phyloP scores from a whole-genome alignment of 768 basidiomycete species.

The Podaxis rugospora region DNA sequence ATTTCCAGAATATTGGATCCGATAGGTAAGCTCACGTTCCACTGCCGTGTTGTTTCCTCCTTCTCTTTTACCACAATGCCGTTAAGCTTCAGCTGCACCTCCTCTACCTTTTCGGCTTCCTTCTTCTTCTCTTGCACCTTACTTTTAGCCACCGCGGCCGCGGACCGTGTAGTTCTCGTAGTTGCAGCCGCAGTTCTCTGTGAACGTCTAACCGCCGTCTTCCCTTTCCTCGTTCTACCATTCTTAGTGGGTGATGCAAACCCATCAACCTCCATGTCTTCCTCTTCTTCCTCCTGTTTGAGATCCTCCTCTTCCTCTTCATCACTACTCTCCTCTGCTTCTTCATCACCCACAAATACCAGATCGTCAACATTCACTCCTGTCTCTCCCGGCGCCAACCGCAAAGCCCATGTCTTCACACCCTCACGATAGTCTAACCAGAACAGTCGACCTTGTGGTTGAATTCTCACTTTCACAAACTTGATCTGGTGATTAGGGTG shows the following conservation, averaged over 20 bases:
- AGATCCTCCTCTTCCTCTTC: slow-evolving; percentile 41
- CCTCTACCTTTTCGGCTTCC: slow-evolving; percentile 45
- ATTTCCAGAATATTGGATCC: slow-evolving; percentile 68
- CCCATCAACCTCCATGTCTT: slow-evolving; percentile 40
- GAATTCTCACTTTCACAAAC: slow-evolving; percentile 47
- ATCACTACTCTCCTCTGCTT: slow-evolving; percentile 53
- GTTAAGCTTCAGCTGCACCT: slow-evolving; percentile 63
- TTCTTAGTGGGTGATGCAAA: slow-evolving; percentile 35
- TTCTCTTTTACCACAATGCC: slow-evolving; percentile 44
- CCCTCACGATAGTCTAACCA: slow-evolving; percentile 63
- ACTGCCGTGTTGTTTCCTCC: slow-evolving; percentile 43
- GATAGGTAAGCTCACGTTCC: slow-evolving; percentile 56
- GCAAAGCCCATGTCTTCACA: slow-evolving; percentile 70
- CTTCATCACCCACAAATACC: slow-evolving; percentile 50
- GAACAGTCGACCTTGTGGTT: slow-evolving; percentile 56
- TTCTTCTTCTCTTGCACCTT: slow-evolving; percentile 27
- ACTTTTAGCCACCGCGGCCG: slow-evolving; percentile 24
- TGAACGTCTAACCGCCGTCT: slow-evolving; percentile 28
- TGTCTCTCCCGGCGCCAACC: slow-evolving; percentile 54
- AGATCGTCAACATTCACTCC: slow-evolving; percentile 51
- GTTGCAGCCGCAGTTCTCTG: slow-evolving; percentile 17
- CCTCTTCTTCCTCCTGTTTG: slow-evolving; percentile 38
- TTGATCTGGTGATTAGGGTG: slow-evolving; percentile 46
- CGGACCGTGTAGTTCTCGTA: slow-evolving; percentile 21
- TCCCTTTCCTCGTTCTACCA: slow-evolving; percentile 34